These are phyloP conservation scores for Cercospora sojina DNA, from an alignment of 2,329 filamentous ascomycete species.

Conservation along the genomic window DNA sequence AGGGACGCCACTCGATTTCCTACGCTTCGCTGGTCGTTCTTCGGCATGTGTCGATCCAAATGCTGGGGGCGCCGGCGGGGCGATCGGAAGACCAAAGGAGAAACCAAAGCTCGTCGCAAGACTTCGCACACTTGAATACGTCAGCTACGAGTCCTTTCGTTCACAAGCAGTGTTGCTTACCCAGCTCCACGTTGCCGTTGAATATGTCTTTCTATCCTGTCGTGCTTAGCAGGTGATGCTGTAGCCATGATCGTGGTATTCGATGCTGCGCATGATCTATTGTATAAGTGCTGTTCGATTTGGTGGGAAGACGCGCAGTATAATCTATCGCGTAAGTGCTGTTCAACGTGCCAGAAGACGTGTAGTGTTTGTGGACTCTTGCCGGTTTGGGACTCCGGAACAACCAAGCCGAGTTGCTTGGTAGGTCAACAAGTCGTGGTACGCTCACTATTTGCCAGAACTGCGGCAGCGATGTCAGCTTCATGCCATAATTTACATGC, in stretches of 20 bases:
- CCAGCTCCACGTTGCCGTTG: conserved; percentile 37
- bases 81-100: conserved; percentile 25
- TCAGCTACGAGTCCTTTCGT: not conserved
- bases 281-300: not conserved
- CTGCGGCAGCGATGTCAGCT: not conserved
- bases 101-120: conserved; percentile 36
- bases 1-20: conserved; percentile 18
- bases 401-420: not conserved
- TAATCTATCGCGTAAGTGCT: conserved; percentile 4
- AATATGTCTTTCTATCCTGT: conserved; percentile 37
- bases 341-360: not conserved
- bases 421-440: not conserved
- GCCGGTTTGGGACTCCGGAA: conserved; percentile 2
- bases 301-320: not conserved
- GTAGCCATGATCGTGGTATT: conserved; percentile 30
- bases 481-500: not conserved
- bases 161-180: conserved; percentile 16
- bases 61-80: not conserved
- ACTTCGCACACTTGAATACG: conserved; percentile 23
- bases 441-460: not conserved
- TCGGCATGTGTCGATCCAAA: conserved; percentile 3
- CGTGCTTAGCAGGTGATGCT: conserved; percentile 30
- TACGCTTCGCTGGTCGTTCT: conserved; percentile 29
- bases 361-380: conserved; percentile 17
- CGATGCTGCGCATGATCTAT: conserved; percentile 8